A percentile compares a stretch with the other conserved stretches of the same genome.
phyloP scores from a whole-genome alignment of 2,329 filamentous ascomycete genomes.

The Thelonectria rubi region DNA sequence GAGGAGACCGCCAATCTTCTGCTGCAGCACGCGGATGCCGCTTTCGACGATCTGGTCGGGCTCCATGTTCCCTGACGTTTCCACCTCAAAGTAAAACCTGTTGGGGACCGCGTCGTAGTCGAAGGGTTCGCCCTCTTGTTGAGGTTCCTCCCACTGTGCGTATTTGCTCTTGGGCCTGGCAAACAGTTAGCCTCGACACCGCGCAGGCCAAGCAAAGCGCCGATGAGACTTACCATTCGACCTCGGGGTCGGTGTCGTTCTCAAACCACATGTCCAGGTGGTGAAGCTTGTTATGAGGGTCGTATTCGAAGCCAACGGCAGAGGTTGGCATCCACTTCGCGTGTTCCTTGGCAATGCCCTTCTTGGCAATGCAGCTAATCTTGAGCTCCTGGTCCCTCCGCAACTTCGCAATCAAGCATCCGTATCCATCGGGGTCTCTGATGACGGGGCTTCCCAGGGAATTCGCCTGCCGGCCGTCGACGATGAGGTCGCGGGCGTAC shows the following conservation, averaged over 20 bases:
- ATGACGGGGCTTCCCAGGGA: slow-evolving; percentile 85
- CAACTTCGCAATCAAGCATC: slow-evolving; percentile 89
- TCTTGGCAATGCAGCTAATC: slow-evolving; percentile 93
- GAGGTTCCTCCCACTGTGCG: slow-evolving; percentile 79
- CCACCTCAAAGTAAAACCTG: slow-evolving; percentile 93
- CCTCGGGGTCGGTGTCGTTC: slow-evolving; percentile 71
- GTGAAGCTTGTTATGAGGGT: slow-evolving; percentile 93
- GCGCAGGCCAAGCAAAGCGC: no score
- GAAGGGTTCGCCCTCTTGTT: slow-evolving; percentile 84
- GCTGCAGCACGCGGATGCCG: slow-evolving; percentile 87
- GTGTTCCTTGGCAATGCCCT: slow-evolving; percentile 98
- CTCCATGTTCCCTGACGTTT: slow-evolving; percentile 86
- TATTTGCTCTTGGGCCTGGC: slow-evolving; percentile 83
- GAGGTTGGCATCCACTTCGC: slow-evolving; percentile 96
- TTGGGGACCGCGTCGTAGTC: slow-evolving; percentile 87
- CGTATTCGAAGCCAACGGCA: slow-evolving; percentile 96
- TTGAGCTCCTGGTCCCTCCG: slow-evolving; percentile 89
- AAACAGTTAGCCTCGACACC: slow-evolving; percentile 5
- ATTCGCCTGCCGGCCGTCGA: slow-evolving; percentile 74
- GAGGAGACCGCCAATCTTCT: slow-evolving; percentile 86
- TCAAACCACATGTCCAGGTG: slow-evolving; percentile 98
- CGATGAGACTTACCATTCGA: slow-evolving; percentile 77
- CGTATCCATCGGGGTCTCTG: slow-evolving; percentile 81
- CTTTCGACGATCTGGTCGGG: slow-evolving; percentile 90
- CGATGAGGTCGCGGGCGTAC: slow-evolving; percentile 87